These are phyloP conservation scores for Pseudopediastrum boryanum DNA, from an alignment of 139 green algal species.

Conservation along the genomic window DNA sequence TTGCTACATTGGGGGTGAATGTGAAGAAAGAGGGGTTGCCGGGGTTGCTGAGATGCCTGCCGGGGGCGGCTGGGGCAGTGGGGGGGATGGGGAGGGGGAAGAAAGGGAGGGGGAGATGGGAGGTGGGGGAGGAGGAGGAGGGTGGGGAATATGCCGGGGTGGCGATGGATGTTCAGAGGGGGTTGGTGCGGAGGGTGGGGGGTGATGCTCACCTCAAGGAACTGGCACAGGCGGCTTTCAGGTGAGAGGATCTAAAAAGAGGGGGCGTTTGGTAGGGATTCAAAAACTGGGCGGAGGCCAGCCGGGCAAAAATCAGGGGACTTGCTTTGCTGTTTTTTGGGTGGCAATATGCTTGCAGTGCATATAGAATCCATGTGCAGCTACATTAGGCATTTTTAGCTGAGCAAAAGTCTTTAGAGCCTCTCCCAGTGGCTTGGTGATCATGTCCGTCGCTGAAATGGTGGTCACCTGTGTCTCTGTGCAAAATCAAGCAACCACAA, in stretches of 20 bases:
- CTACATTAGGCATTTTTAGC: neutral
- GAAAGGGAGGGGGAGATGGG: neutral
- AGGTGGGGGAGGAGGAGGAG: neutral
- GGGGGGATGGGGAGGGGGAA: neutral
- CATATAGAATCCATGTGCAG: too few species aligned
- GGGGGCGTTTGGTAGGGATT: neutral
- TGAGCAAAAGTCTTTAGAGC: too few species aligned
- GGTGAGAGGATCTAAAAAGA: conserved; percentile 23
- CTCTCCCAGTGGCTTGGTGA: too few species aligned
- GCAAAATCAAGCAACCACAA: too few species aligned
- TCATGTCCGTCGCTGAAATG: too few species aligned
- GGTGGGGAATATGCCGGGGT: neutral
- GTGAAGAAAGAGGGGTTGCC: conserved; percentile 38
- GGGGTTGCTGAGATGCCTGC: conserved; percentile 7
- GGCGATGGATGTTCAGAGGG: conserved; percentile 38
- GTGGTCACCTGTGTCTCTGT: too few species aligned
- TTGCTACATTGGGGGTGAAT: conserved; percentile 59
- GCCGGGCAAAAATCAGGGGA: neutral
- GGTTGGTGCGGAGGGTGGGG: conserved; percentile 54
- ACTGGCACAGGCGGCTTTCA: conserved; percentile 83
- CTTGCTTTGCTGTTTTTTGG: neutral
- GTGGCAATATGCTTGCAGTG: too few species aligned
- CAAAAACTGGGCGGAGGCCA: neutral
- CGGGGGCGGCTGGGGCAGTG: conserved; percentile 11
- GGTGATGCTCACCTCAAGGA: conserved; percentile 42